Conservation (phyloP, 2,329 filamentous ascomycete genomes). For the Xylariaceae sp. region DNA sequence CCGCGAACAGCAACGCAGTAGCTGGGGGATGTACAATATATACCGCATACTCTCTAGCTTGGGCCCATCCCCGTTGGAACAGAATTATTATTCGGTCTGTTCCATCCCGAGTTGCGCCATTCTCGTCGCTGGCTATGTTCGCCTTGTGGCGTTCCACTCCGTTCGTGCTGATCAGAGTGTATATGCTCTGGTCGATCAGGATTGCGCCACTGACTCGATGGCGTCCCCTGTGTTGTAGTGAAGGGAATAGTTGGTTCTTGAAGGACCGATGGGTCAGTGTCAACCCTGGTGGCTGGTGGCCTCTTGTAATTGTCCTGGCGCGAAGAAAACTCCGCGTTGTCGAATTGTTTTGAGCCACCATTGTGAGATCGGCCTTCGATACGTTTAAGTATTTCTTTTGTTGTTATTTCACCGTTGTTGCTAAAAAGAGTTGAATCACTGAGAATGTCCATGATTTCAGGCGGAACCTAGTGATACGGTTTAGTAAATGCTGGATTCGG, state of each 20-base stretch:
- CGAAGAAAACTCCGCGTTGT: conserved; percentile 54
- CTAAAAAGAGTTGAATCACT: conserved; percentile 80
- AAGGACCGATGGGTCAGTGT: conserved; percentile 75
- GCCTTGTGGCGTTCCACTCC: conserved; percentile 38
- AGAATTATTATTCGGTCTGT: conserved; percentile 45
- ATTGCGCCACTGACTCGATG: conserved; percentile 47
- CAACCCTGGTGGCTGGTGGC: conserved; percentile 61
- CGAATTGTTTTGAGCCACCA: conserved; percentile 54
- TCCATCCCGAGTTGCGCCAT: conserved; percentile 56
- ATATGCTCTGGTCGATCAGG: conserved; percentile 43
- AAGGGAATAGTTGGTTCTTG: conserved; percentile 51
- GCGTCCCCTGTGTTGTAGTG: conserved; percentile 42
- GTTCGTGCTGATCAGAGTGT: conserved; percentile 43
- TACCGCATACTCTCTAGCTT: conserved; percentile 13
- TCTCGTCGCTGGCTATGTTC: conserved; percentile 47
- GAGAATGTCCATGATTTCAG: conserved; percentile 82
- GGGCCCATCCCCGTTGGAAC: conserved; percentile 45
- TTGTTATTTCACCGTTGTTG: conserved; percentile 80
- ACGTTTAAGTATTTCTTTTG: conserved; percentile 92
- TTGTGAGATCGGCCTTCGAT: conserved; percentile 70
- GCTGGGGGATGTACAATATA: too few species aligned
- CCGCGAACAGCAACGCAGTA: too few species aligned
- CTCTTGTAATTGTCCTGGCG: conserved; percentile 53
- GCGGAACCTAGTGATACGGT: conserved; percentile 66
- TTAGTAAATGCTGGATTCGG: not conserved